Evolutionary conservation across 169 alveolate genomes (phyloP).

Genomic region (Besnoitia besnoiti): DNA sequence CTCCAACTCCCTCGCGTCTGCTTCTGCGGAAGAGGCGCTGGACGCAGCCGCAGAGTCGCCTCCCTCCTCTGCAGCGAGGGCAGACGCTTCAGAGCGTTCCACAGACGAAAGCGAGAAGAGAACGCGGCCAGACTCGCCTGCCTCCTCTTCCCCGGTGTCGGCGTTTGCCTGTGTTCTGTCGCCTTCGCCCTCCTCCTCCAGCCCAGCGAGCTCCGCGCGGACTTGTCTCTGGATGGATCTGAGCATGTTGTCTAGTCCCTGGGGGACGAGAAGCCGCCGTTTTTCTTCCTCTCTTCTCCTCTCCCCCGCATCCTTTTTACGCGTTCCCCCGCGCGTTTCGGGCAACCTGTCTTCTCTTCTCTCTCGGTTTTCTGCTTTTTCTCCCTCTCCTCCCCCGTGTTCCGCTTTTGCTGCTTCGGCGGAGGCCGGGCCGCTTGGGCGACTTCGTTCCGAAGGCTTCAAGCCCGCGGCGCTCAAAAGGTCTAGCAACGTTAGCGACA

Average conservation of each 20-base stretch:
- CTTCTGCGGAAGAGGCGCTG: not conserved
- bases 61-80: not conserved
- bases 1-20: not conserved
- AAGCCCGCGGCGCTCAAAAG: not conserved
- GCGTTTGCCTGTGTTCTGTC: not conserved
- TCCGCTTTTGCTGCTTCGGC: not conserved
- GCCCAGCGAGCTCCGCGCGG: not conserved
- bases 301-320: not conserved
- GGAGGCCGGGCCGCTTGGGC: too few species aligned
- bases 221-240: not conserved
- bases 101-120: not conserved
- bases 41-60: not conserved
- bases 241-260: not conserved
- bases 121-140: not conserved
- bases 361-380: not conserved
- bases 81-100: not conserved
- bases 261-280: not conserved
- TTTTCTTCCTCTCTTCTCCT: not conserved
- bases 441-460: not conserved
- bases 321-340: not conserved
- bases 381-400: not conserved
- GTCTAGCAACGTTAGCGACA: not conserved
- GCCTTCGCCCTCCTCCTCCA: not conserved
- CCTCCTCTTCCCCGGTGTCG: not conserved
- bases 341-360: not conserved